Evolutionary conservation across 164 flowering plant species (phyloP).

Genomic region (Vitis riparia): DNA sequence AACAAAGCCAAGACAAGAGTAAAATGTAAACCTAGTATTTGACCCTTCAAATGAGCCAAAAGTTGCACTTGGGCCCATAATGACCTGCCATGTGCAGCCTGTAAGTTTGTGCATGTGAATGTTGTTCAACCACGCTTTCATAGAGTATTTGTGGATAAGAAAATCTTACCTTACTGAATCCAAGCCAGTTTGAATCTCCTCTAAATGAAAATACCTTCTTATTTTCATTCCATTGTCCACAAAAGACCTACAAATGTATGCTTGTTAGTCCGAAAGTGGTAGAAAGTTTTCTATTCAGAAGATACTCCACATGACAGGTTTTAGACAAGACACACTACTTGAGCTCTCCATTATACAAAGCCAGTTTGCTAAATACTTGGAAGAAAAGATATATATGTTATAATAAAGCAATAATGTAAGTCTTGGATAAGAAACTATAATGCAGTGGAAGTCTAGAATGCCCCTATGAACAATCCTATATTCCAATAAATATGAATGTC

Average conservation of each 20-base stretch:
- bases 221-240: conserved; percentile 68
- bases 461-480: too few species aligned
- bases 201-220: conserved; percentile 62
- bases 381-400: not conserved
- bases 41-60: not conserved
- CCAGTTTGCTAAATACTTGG: not conserved
- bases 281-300: too few species aligned
- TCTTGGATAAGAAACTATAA: too few species aligned
- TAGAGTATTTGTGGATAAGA: not conserved
- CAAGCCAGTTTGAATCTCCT: conserved; percentile 96
- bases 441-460: too few species aligned
- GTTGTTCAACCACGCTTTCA: not conserved
- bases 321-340: too few species aligned
- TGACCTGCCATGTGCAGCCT: not conserved
- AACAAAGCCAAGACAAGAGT: not conserved
- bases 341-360: not conserved
- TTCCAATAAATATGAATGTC: too few species aligned
- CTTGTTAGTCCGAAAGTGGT: not conserved
- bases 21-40: not conserved
- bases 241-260: conserved; percentile 51
- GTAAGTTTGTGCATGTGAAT: not conserved
- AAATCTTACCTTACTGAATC: conserved; percentile 68
- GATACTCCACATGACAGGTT: too few species aligned
- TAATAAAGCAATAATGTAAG: too few species aligned
- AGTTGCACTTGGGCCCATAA: not conserved